Percentiles rank a stretch among this genome's conserved stretches.
Conservation (phyloP, 768 basidiomycete genomes). For the Pleurotus djamor region DNA sequence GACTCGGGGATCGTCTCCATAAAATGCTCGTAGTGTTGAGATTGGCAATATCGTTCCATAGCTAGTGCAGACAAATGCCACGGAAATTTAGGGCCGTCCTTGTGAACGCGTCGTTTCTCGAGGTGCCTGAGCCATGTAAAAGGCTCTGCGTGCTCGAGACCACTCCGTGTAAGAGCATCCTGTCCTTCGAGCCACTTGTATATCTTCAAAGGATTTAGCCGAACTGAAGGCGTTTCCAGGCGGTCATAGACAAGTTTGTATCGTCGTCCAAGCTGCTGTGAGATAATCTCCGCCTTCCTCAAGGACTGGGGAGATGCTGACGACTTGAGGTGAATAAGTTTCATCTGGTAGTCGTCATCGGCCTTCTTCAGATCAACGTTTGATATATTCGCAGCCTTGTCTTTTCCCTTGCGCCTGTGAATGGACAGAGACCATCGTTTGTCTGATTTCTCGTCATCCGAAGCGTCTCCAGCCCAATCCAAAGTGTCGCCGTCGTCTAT, state of each 20-base stretch:
- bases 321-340: constrained; percentile 50
- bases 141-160: constrained; percentile 65
- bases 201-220: constrained; percentile 46
- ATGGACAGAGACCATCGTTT: constrained; percentile 60
- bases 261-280: constrained; percentile 62
- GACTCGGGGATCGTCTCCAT: constrained; percentile 49
- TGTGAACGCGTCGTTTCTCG: constrained; percentile 36
- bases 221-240: constrained; percentile 22
- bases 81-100: constrained; percentile 33
- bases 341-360: constrained; percentile 58
- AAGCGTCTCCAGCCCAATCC: constrained; percentile 65
- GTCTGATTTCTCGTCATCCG: constrained; percentile 58
- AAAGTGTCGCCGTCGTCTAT: constrained; percentile 67
- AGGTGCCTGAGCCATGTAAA: constrained; percentile 74
- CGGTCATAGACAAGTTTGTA: constrained; percentile 53
- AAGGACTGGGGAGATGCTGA: constrained; percentile 50
- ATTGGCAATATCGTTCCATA: constrained; percentile 61
- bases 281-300: constrained; percentile 63
- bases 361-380: constrained; percentile 54
- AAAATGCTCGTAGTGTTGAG: constrained; percentile 27
- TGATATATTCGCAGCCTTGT: constrained; percentile 37
- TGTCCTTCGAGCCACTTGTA: constrained; percentile 62
- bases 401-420: constrained; percentile 59
- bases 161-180: constrained; percentile 40
- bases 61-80: constrained; percentile 71